A percentile compares a stretch with the other conserved stretches of the same genome.
phyloP scores from a whole-genome alignment of 371 early-diverging fungal genomes.

The Nematocida parisii region DNA sequence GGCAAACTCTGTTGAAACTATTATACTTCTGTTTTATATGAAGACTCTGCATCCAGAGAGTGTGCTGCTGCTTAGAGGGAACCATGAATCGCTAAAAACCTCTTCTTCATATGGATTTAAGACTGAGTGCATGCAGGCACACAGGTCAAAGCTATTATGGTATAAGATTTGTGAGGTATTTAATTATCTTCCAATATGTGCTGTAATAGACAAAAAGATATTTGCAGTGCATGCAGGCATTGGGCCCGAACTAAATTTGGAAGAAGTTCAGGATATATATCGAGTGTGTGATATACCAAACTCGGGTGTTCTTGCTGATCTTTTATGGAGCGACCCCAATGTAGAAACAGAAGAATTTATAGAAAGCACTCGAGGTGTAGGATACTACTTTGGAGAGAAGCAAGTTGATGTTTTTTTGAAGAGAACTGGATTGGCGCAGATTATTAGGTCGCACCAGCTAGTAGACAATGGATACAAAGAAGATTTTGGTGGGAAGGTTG shows the following conservation, averaged over 20 bases:
- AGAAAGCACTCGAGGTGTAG: constrained; percentile 62
- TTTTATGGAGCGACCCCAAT: constrained; percentile 92
- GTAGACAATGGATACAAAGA: constrained; percentile 69
- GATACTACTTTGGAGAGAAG: constrained; percentile 64
- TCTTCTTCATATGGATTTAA: constrained; percentile 93
- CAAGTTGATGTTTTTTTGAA: constrained; percentile 61
- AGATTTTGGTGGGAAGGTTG: constrained; percentile 62
- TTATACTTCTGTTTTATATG: constrained; percentile 74
- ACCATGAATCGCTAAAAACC: constrained; percentile 76
- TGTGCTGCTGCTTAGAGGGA: constrained; percentile 65
- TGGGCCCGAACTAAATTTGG: constrained; percentile 80
- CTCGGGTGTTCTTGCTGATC: constrained; percentile 86
- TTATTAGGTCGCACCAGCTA: constrained; percentile 70
- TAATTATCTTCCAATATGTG: constrained; percentile 85
- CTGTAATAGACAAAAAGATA: constrained; percentile 83
- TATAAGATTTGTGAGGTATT: constrained; percentile 82
- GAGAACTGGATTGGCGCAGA: constrained; percentile 57
- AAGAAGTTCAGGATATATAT: constrained; percentile 82
- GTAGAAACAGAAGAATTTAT: constrained; percentile 72
- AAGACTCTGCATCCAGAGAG: constrained; percentile 76
- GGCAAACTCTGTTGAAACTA: constrained; percentile 78
- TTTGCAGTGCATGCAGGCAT: constrained; percentile 93
- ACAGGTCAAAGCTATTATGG: constrained; percentile 77
- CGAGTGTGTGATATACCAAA: constrained; percentile 89
- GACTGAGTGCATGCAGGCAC: constrained; percentile 80